A percentile compares a stretch with the other conserved stretches of the same genome.
These are phyloP conservation scores for Sungouiozyma ichnusensis DNA, from an alignment of 805 yeast species.

Conservation along the genomic window DNA sequence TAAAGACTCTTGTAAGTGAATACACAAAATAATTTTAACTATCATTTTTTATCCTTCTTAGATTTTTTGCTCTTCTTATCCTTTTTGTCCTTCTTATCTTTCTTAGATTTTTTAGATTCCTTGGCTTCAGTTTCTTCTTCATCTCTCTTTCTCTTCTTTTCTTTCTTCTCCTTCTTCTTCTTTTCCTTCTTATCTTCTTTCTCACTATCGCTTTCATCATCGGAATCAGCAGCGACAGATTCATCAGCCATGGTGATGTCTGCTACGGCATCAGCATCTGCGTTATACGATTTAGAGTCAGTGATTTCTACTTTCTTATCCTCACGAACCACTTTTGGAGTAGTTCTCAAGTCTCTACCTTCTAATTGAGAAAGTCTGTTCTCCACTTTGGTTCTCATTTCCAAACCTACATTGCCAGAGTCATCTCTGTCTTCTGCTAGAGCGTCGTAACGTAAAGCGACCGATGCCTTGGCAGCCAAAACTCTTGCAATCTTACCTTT, in stretches of 20 bases:
- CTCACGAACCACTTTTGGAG: conserved; percentile 71
- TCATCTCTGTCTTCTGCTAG: conserved; percentile 95
- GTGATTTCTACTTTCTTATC: conserved; percentile 79
- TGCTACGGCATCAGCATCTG: conserved; percentile 77
- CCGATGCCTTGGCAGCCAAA: conserved; percentile 96
- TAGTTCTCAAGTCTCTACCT: conserved; percentile 91
- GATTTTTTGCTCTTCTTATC: conserved; percentile 29
- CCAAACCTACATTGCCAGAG: conserved; percentile 85
- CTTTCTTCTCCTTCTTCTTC: conserved; percentile 31
- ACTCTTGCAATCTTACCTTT: conserved; percentile 99
- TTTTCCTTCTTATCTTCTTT: conserved; percentile 30
- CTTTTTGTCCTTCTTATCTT: conserved; percentile 25
- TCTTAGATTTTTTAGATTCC: conserved; percentile 29
- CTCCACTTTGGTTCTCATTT: conserved; percentile 88
- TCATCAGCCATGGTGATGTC: conserved; percentile 31
- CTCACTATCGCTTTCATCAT: conserved; percentile 32
- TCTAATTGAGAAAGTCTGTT: conserved; percentile 88
- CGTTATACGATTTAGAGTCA: conserved; percentile 82
- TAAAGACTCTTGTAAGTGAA: neutral
- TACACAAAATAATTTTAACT: neutral
- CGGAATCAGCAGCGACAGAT: conserved; percentile 26
- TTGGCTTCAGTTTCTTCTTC: conserved; percentile 25
- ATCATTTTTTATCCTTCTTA: conserved; percentile 25
- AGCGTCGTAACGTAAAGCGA: conserved; percentile 92
- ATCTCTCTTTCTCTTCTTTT: conserved; percentile 24